Conservation (phyloP, 768 basidiomycete species). For the Terana coerulea region DNA sequence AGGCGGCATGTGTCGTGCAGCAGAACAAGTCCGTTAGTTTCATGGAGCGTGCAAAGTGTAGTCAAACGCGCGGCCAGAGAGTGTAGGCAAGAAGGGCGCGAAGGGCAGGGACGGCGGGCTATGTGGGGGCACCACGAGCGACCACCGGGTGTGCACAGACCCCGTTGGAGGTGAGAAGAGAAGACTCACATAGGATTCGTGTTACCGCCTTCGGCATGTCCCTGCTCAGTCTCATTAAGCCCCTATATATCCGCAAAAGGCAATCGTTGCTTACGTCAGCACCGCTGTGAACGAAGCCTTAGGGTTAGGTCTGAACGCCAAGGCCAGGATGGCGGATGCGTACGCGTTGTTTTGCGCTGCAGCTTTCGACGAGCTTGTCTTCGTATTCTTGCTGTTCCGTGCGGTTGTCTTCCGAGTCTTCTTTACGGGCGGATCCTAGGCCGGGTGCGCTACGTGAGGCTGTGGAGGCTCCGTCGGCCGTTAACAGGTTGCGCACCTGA, state of each 20-base stretch:
- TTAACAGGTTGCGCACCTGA: too few species aligned
- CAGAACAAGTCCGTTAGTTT: slow-evolving; percentile 57
- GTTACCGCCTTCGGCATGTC: slow-evolving; percentile 1
- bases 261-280: slow-evolving; percentile 14
- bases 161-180: neutral
- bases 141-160: neutral
- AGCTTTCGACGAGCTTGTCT: slow-evolving; percentile 36
- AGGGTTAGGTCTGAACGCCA: slow-evolving; percentile 7
- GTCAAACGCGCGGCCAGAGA: too few species aligned
- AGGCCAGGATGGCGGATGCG: slow-evolving; percentile 2
- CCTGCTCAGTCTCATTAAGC: slow-evolving; percentile 2
- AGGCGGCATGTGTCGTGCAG: slow-evolving; percentile 55
- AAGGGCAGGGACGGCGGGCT: slow-evolving; percentile 1
- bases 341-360: slow-evolving; percentile 11
- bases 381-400: too few species aligned
- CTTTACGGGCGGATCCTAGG: slow-evolving; percentile 11
- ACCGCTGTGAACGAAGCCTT: neutral
- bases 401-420: slow-evolving; percentile 22
- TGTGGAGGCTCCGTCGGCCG: too few species aligned
- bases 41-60: slow-evolving; percentile 59
- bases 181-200: slow-evolving; percentile 3
- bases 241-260: too few species aligned
- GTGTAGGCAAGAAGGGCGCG: neutral
- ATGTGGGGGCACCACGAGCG: neutral
- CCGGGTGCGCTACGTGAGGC: too few species aligned